A percentile compares a stretch with the other conserved stretches of the same genome.
Conservation (phyloP, 2,329 filamentous ascomycete species). For the Malbranchea cinnamomea region DNA sequence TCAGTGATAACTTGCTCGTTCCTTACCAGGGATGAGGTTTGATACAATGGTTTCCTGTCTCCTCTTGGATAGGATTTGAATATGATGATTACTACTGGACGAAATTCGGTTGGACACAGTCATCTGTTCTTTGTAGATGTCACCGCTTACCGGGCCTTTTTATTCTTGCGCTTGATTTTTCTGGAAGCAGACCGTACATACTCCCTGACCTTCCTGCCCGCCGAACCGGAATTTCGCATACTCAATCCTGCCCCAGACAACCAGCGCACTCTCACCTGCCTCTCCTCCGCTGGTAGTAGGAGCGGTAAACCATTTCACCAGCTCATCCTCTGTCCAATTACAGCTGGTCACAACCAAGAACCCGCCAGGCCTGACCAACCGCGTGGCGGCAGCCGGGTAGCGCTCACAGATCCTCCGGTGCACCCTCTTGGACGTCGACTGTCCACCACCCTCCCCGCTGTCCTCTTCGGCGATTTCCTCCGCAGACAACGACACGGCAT, state of each 20-base stretch:
- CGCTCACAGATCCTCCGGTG: conserved; percentile 51
- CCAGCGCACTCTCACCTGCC: conserved; percentile 32
- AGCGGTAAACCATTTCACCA: conserved; percentile 61
- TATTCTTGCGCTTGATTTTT: no score
- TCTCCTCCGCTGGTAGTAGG: conserved; percentile 17
- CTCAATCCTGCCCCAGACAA: conserved; percentile 51
- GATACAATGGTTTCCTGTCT: no score
- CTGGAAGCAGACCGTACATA: conserved; percentile 72
- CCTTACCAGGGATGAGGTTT: no score
- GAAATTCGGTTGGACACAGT: no score
- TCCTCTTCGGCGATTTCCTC: conserved; percentile 22
- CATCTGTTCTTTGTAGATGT: no score
- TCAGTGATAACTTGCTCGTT: no score
- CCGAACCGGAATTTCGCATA: conserved; percentile 86
- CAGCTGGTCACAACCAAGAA: conserved; percentile 83
- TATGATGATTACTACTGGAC: no score
- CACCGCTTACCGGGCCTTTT: no score
- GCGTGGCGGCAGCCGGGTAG: conserved; percentile 55
- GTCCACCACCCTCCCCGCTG: conserved; percentile 36
- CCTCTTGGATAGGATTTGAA: no score
- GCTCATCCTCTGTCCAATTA: conserved; percentile 91
- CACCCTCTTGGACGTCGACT: conserved; percentile 17
- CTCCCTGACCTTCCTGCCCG: conserved; percentile 72
- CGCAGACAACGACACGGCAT: conserved; percentile 63
- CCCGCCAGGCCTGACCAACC: conserved; percentile 54